These are phyloP conservation scores for Xylariales sp. DNA, from an alignment of 2,329 filamentous ascomycete genomes.

Conservation along the genomic window DNA sequence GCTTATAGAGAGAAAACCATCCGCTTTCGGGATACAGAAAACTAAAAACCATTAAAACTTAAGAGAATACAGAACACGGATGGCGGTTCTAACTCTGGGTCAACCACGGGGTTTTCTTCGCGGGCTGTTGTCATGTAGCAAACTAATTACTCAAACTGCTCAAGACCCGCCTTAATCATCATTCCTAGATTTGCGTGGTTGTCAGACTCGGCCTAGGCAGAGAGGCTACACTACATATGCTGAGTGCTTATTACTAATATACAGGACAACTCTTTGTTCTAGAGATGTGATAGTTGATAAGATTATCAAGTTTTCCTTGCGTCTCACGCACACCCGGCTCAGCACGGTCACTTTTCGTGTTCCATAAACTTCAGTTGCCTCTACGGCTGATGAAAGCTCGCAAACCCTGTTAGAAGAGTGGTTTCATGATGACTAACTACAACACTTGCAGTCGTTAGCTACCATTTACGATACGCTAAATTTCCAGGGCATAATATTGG, in stretches of 20 bases:
- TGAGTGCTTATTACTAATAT: too few relatives aligned
- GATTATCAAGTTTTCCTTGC: slow-evolving; percentile 21
- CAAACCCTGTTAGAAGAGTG: slow-evolving; percentile 10
- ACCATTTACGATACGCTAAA: not conserved
- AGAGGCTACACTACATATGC: too few relatives aligned
- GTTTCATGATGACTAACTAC: slow-evolving; percentile 16
- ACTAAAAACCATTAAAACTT: slow-evolving; percentile 3
- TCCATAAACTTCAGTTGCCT: slow-evolving; percentile 19
- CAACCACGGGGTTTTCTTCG: slow-evolving; percentile 13
- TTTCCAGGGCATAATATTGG: not conserved
- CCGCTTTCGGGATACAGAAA: not conserved
- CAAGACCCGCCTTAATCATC: slow-evolving; percentile 44
- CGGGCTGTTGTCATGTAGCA: slow-evolving; percentile 26
- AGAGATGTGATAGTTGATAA: not conserved
- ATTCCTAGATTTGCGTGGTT: slow-evolving; percentile 30
- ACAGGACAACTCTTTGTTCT: too few relatives aligned
- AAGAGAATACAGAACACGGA: not conserved
- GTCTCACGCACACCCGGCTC: slow-evolving; percentile 7
- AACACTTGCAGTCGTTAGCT: not conserved
- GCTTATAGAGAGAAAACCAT: too few relatives aligned
- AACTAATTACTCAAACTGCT: slow-evolving; percentile 46
- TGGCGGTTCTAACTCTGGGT: slow-evolving; percentile 17
- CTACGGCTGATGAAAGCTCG: slow-evolving; percentile 7
- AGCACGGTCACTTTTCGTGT: slow-evolving; percentile 16
- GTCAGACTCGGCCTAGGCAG: slow-evolving; percentile 14